Evolutionary conservation across 2,329 filamentous ascomycete species (phyloP).

Genomic region (Kalaharituber pfeilii): DNA sequence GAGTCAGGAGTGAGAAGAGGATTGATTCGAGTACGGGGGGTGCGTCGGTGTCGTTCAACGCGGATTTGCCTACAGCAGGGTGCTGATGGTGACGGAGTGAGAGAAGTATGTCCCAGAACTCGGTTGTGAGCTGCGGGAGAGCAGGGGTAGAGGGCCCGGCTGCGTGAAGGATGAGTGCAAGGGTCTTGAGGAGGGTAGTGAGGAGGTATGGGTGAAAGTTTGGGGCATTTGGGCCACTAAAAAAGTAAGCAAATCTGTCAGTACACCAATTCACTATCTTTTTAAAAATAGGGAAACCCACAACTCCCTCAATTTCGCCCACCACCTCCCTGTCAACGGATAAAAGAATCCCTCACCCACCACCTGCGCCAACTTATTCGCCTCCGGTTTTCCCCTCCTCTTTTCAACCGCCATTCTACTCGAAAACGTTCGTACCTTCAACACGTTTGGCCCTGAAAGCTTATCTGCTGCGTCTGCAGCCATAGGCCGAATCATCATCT

Average conservation of each 20-base stretch:
- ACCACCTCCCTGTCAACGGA: constrained; percentile 66
- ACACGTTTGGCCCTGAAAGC: constrained; percentile 57
- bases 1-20: constrained; percentile 58
- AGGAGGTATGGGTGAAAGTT: constrained; percentile 61
- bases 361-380: constrained; percentile 43
- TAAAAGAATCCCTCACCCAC: constrained; percentile 68
- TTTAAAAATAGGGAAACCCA: too few relatives aligned
- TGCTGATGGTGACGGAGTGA: constrained; percentile 38
- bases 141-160: constrained; percentile 61
- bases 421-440: constrained; percentile 82
- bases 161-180: constrained; percentile 66
- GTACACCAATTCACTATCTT: background rate
- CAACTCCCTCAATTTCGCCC: constrained; percentile 41
- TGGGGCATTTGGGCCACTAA: constrained; percentile 33
- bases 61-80: constrained; percentile 26
- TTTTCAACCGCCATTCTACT: constrained; percentile 53
- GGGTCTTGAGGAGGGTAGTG: constrained; percentile 65
- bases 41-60: constrained; percentile 2
- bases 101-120: constrained; percentile 72
- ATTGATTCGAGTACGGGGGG: constrained; percentile 48
- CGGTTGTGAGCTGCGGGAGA: constrained; percentile 62
- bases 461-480: constrained; percentile 67
- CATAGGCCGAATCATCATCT: constrained; percentile 60
- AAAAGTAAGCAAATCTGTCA: constrained; percentile 30
- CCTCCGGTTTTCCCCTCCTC: constrained; percentile 28